phyloP scores from a whole-genome alignment of 2,329 filamentous ascomycete genomes.

The Byssochlamys sp. region DNA sequence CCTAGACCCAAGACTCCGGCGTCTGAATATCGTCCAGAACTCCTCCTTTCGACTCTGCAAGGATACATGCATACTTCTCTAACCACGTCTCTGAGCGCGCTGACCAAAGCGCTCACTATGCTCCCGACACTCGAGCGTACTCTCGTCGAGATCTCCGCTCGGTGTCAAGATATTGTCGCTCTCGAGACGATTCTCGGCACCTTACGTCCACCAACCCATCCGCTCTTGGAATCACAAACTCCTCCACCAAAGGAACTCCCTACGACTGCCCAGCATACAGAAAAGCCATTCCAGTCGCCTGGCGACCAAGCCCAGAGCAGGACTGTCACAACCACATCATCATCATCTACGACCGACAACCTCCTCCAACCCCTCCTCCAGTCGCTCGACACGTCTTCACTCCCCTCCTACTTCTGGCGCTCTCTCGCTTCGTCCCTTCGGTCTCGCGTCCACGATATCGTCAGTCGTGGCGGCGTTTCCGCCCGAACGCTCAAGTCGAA shows the following conservation, averaged over 20 bases:
- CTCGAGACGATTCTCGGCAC: conserved; percentile 66
- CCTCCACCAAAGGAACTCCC: conserved; percentile 58
- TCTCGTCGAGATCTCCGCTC: conserved; percentile 67
- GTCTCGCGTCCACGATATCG: conserved; percentile 70
- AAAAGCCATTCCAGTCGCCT: conserved; percentile 4
- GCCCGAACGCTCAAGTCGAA: conserved; percentile 72
- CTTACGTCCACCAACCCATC: conserved; percentile 59
- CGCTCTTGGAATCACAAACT: conserved; percentile 61
- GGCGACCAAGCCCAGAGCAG: conserved; percentile 25
- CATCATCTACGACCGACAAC: conserved; percentile 23
- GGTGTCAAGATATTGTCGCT: conserved; percentile 86
- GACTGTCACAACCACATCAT: conserved; percentile 20
- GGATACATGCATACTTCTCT: conserved; percentile 72
- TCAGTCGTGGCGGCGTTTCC: conserved; percentile 71
- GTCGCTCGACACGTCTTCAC: conserved; percentile 74
- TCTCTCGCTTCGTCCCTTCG: conserved; percentile 70
- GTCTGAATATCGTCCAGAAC: conserved; percentile 51
- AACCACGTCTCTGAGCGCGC: conserved; percentile 64
- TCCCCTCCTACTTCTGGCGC: conserved; percentile 89
- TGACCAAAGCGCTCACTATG: conserved; percentile 67
- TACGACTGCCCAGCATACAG: conserved; percentile 60
- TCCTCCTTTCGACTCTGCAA: conserved; percentile 69
- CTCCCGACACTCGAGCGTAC: conserved; percentile 74
- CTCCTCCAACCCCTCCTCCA: conserved; percentile 65
- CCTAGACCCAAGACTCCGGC: conserved; percentile 38